These are phyloP conservation scores for Parvularia atlantis DNA, from an alignment of 78 protist genomes.

Conservation along the genomic window DNA sequence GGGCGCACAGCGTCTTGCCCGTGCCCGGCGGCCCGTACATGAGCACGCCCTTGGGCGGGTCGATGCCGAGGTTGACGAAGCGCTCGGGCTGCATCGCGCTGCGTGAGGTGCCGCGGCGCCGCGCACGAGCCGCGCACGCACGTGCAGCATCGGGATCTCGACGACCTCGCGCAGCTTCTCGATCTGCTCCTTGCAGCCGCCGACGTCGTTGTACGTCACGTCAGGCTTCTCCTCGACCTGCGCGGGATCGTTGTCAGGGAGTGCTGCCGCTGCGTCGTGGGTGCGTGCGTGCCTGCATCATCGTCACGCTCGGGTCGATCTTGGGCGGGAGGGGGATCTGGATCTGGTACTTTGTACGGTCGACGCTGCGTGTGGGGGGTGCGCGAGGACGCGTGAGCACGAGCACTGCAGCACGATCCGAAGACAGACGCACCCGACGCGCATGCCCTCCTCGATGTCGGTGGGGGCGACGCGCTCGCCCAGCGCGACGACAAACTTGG, in stretches of 20 bases:
- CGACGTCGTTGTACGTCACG: conserved; percentile 98
- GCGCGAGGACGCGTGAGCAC: too few species aligned
- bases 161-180: conserved; percentile 97
- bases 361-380: conserved; percentile 42
- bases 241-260: too few species aligned
- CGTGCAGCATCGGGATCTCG: conserved; percentile 93
- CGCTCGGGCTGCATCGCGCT: conserved; percentile 84
- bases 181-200: conserved; percentile 98
- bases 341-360: conserved; percentile 91
- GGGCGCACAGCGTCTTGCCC: conserved; percentile 99
- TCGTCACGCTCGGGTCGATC: conserved; percentile 98
- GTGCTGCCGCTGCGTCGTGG: too few species aligned
- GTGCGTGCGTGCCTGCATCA: too few species aligned
- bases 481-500: conserved; percentile 98
- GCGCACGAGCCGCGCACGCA: not conserved
- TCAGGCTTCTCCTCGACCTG: conserved; percentile 99
- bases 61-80: conserved; percentile 95
- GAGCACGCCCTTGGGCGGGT: conserved; percentile 98
- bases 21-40: conserved; percentile 98
- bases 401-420: too few species aligned
- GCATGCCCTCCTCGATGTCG: conserved; percentile 99
- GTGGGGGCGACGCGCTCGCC: conserved; percentile 93
- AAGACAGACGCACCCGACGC: conserved; percentile 81
- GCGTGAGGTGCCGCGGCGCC: not conserved
- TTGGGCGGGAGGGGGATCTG: conserved; percentile 98